phyloP scores from a whole-genome alignment of 371 early-diverging fungal genomes.

The Cladochytrium tenue region DNA sequence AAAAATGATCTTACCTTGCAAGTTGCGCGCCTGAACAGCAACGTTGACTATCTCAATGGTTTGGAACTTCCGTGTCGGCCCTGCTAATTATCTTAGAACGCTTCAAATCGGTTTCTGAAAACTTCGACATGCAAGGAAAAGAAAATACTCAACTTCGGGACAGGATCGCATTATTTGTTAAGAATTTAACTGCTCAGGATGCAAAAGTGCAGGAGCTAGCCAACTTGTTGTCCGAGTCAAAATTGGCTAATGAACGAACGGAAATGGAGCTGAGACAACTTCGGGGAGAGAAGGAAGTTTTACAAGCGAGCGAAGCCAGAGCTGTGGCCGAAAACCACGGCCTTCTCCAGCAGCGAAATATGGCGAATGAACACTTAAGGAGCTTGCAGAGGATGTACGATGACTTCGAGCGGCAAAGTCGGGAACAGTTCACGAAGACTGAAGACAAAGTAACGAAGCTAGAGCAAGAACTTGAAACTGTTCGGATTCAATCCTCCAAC shows the following conservation, averaged over 20 bases:
- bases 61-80: neutral
- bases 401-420: slow-evolving; percentile 40
- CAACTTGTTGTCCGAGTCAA: slow-evolving; percentile 35
- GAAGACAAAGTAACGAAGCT: slow-evolving; percentile 40
- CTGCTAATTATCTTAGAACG: slow-evolving; percentile 39
- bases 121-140: slow-evolving; percentile 40
- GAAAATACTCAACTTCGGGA: slow-evolving; percentile 48
- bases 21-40: slow-evolving; percentile 30
- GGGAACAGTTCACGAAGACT: slow-evolving; percentile 37
- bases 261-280: slow-evolving; percentile 40
- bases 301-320: slow-evolving; percentile 48
- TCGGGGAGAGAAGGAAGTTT: slow-evolving; percentile 48
- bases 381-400: slow-evolving; percentile 34
- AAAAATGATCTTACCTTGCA: slow-evolving; percentile 43
- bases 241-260: slow-evolving; percentile 26
- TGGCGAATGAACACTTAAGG: slow-evolving; percentile 31
- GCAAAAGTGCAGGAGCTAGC: slow-evolving; percentile 40
- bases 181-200: slow-evolving; percentile 38
- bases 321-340: slow-evolving; percentile 47
- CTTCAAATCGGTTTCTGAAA: slow-evolving; percentile 50
- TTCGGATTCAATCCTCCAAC: slow-evolving; percentile 26
- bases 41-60: slow-evolving; percentile 20
- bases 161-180: slow-evolving; percentile 31
- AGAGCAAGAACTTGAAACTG: slow-evolving; percentile 39
- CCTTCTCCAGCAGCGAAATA: slow-evolving; percentile 45